phyloP scores from a whole-genome alignment of 2,329 filamentous ascomycete genomes.

The Colletotrichum liriopes region DNA sequence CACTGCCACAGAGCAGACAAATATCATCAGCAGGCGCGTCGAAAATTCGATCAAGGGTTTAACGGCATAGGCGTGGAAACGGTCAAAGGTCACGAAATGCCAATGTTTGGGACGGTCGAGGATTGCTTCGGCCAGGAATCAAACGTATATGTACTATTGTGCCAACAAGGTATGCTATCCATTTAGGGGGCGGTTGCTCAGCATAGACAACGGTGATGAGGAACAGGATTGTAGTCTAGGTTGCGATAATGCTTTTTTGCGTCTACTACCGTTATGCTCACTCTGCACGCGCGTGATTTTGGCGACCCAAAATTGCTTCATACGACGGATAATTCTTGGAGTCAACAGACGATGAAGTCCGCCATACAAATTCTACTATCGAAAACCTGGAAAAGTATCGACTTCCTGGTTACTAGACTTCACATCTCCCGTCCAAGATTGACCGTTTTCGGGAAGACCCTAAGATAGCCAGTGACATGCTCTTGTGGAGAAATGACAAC shows the following conservation, averaged over 20 bases:
- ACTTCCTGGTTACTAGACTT: not conserved
- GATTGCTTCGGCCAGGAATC: conserved; percentile 47
- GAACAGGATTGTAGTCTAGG: conserved; percentile 61
- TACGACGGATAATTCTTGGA: not conserved
- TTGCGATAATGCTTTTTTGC: conserved; percentile 49
- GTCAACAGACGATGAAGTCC: too few relatives aligned
- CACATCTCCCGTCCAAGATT: not conserved
- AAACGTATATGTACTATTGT: conserved; percentile 67
- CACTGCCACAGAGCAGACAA: conserved; percentile 45
- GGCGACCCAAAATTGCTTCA: too few relatives aligned
- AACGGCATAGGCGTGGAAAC: conserved; percentile 46
- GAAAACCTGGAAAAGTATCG: not conserved
- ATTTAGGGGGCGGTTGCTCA: conserved; percentile 57
- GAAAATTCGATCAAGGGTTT: conserved; percentile 44
- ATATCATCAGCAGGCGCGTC: conserved; percentile 43
- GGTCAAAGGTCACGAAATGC: conserved; percentile 41
- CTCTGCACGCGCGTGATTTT: not conserved
- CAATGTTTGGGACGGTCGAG: conserved; percentile 44
- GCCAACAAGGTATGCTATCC: conserved; percentile 58
- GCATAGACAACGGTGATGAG: conserved; percentile 62
- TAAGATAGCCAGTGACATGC: not conserved
- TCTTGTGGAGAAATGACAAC: not conserved
- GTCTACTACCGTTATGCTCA: not conserved
- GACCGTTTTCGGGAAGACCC: not conserved
- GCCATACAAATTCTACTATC: not conserved